Evolutionary conservation across 2,329 filamentous ascomycete species (phyloP).

Genomic region (Aspergillus proliferans): DNA sequence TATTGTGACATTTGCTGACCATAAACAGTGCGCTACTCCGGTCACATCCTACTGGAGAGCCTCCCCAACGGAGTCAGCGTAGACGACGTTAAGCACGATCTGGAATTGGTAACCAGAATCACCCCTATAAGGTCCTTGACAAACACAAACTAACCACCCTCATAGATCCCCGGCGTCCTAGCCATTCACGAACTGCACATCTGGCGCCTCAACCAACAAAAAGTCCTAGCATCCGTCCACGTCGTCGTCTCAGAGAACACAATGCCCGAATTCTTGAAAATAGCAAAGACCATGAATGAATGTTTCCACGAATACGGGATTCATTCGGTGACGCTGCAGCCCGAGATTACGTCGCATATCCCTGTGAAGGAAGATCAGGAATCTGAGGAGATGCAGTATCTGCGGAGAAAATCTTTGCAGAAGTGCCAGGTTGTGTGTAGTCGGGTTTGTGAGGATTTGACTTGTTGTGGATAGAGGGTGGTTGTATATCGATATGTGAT

Average conservation of each 20-base stretch:
- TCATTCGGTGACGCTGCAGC: constrained; percentile 65
- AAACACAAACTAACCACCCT: constrained; percentile 8
- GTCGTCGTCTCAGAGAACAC: constrained; percentile 56
- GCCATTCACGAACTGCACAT: constrained; percentile 68
- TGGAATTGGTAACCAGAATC: constrained; percentile 51
- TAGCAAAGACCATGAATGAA: constrained; percentile 57
- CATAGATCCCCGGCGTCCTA: constrained; percentile 57
- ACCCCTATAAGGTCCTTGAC: background rate
- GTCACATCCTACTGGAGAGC: constrained; percentile 62
- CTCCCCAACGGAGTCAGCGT: constrained; percentile 56
- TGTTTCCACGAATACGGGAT: constrained; percentile 70
- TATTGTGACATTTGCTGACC: constrained; percentile 1
- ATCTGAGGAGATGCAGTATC: constrained; percentile 5
- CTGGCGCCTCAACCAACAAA: constrained; percentile 66
- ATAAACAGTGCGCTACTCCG: constrained; percentile 30
- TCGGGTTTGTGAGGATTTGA: constrained; percentile 46
- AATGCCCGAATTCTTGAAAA: constrained; percentile 53
- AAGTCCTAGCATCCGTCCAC: constrained; percentile 64
- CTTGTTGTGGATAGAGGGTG: constrained; percentile 42
- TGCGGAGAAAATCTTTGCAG: constrained; percentile 9
- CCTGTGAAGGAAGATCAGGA: constrained; percentile 6
- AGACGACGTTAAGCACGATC: constrained; percentile 60
- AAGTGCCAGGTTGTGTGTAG: constrained; percentile 51
- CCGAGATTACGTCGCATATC: constrained; percentile 43
- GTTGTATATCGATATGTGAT: no score